Percentiles rank a stretch among this genome's conserved stretches.
These are phyloP conservation scores for Backusella parvicylindrica DNA, from an alignment of 192 early-diverging fungal species.

Conservation along the genomic window DNA sequence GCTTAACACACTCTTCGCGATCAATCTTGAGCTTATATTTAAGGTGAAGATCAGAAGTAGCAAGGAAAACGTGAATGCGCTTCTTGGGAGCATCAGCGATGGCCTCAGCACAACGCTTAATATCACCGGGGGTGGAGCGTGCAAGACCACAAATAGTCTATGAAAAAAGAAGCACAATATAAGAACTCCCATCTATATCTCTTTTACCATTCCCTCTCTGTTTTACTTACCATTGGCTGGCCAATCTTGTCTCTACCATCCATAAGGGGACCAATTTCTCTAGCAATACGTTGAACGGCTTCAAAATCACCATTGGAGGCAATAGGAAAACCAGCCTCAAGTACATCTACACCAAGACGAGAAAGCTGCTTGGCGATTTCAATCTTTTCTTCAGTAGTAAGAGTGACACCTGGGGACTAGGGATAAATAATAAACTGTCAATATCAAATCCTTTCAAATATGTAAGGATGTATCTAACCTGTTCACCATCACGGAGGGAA, in stretches of 20 bases:
- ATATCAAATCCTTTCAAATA: not conserved
- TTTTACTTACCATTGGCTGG: conserved; percentile 70
- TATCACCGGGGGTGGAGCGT: conserved; percentile 80
- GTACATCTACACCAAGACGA: conserved; percentile 90
- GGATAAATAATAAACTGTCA: not conserved
- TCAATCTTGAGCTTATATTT: conserved; percentile 90
- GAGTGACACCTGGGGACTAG: conserved; percentile 93
- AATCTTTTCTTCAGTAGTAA: conserved; percentile 90
- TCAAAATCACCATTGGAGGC: conserved; percentile 95
- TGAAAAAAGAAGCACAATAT: not conserved
- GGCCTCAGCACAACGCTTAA: conserved; percentile 87
- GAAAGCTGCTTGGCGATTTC: conserved; percentile 93
- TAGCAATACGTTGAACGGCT: conserved; percentile 90
- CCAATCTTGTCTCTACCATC: conserved; percentile 75
- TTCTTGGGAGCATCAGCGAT: conserved; percentile 80
- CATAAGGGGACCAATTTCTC: conserved; percentile 84
- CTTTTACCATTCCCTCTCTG: not conserved
- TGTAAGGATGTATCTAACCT: conserved; percentile 44
- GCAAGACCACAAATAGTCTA: conserved; percentile 86
- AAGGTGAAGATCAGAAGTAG: conserved; percentile 95
- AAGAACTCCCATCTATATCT: not conserved
- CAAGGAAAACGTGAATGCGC: conserved; percentile 93
- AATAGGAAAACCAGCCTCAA: conserved; percentile 96
- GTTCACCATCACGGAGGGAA: conserved; percentile 95
- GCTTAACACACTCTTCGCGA: conserved; percentile 81